Base-by-base conservation (phyloP, 176 grass and related monocot genomes). In the Avena sativa region DNA sequence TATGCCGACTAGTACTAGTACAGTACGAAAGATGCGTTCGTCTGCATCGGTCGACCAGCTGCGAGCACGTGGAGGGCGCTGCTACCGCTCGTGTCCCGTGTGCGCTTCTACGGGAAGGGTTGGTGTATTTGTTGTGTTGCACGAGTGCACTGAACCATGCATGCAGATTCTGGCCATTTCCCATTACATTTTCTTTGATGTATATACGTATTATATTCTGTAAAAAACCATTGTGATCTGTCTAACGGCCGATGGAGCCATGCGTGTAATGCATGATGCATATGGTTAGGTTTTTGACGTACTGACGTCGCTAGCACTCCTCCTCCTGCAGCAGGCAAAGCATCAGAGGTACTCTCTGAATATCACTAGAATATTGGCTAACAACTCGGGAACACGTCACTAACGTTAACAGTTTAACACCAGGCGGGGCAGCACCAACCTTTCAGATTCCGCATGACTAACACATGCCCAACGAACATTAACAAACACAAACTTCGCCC, bases 81-180 rank as follows among this genome's bases (percentile, higher is more conserved):
- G 7, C 10, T n/a, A 15, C 57, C 30, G 28, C 17, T 36, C 66
- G 36, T 44, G 4, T 46, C 1, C 5, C 6, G 5, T 2, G 16
- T 53, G 73, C 6, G 72, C 3, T 14, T 26, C 1, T 26, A 7
- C 15, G 26, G 1, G 4, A 6, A 19, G 19, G 47, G 44, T 38
- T 17, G 13, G 26, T 86, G 10, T 76, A 16, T 89, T 81, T 63
- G 30, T 90, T 83, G 79, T 25, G 65, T 79, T 90, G 65, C 84
- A 87, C 73, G 9, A 55, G 66, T 72, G 38, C 79, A 25, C 30
- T 71, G n/a, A 81, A 82, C 32, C 3, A 8, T 16, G 32, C 3
- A n/a, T n/a, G n/a, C n/a, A 14, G 2, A 43, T 43, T 76, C 14
- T 76, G 48, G 47, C 17, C 17, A 30, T 52, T 75, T 12, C 1